Evolutionary conservation across 1,284 basidiomycete species (phyloP), one percentile per base, ranked within the genome.

Genomic region (Peniophora sp.): DNA sequence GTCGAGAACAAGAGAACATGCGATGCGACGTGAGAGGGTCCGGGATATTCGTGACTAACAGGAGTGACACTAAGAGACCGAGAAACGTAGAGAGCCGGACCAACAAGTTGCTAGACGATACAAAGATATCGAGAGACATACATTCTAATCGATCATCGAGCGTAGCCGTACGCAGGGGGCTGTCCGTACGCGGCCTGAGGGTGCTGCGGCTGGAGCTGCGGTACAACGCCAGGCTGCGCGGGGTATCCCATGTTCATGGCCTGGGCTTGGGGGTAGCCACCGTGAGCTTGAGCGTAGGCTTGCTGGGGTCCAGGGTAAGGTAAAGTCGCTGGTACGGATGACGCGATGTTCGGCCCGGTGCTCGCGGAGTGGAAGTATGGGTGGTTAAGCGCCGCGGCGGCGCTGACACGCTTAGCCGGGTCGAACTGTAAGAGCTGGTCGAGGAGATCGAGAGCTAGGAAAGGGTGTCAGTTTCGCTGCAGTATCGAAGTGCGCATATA

Each of bases 381-480:
- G 64, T 99, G 97, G 16, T 78, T 80, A 49, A 99, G 81, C 0
- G 97, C 95, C 49, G 97, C 92, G 25, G 89, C 85, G 23, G 96
- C 96, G 10, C 92, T 91, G 55, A 97, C 85, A 51, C 97, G 87
- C 63, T 95, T 88, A 25, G 86, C 79, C 1, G 97, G 97, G 65
- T 99, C 97, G 63, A 99, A 99, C 65, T 97, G 94, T 49, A 99
- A 81, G 43, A 99, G 83, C 54, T 89, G 85, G 66, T 99, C 97
- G 46, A 99, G 85, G 3, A 99, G 81, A 66, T 97, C 92, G 61
- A 98, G 81, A 12, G 96, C 96, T 92, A 48, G 19, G 35, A 11
- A 50, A 24, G 38, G 58, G 48, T 6, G 12, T 32, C 12, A 32
- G 6, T 5, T 32, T 6, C 58, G 51, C 16, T 1, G 41, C 3